Conservation (phyloP, 1,284 basidiomycete genomes). For the Marasmius tenuissimus region DNA sequence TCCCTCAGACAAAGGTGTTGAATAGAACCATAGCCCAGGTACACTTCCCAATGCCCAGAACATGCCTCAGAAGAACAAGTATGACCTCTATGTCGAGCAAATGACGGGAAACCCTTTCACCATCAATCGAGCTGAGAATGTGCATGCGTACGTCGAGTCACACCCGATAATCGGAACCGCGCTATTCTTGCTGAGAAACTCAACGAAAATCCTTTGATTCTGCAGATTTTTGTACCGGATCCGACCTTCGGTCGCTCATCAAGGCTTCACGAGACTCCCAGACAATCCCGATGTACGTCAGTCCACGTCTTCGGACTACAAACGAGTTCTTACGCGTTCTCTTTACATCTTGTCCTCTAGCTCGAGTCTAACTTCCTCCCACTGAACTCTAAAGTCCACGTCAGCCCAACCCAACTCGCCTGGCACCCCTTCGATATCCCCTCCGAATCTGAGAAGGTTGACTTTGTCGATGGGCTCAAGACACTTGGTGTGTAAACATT, state of each 20-base stretch:
- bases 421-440: conserved; percentile 69
- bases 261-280: conserved; percentile 56
- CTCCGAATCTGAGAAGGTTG: conserved; percentile 38
- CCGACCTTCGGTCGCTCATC: conserved; percentile 69
- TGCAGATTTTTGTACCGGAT: conserved; percentile 61
- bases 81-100: conserved; percentile 61
- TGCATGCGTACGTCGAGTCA: conserved; percentile 31
- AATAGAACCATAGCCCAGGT: conserved; percentile 41
- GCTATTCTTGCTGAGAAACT: too few species aligned
- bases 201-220: neutral
- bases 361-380: conserved; percentile 61
- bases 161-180: too few species aligned
- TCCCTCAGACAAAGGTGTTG: neutral
- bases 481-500: conserved; percentile 35
- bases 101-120: conserved; percentile 63
- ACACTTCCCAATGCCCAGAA: conserved; percentile 56
- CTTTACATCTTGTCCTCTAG: conserved; percentile 25
- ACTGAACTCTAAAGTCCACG: conserved; percentile 58
- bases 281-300: conserved; percentile 57
- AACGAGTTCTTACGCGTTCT: conserved; percentile 5
- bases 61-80: conserved; percentile 60
- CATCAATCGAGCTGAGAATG: conserved; percentile 47
- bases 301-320: conserved; percentile 4
- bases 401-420: conserved; percentile 66
- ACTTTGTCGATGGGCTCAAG: conserved; percentile 65